Percentiles rank a stretch among this genome's conserved stretches.
Evolutionary conservation across 2,329 filamentous ascomycete genomes (phyloP).

Genomic region (Orbilia quercus): DNA sequence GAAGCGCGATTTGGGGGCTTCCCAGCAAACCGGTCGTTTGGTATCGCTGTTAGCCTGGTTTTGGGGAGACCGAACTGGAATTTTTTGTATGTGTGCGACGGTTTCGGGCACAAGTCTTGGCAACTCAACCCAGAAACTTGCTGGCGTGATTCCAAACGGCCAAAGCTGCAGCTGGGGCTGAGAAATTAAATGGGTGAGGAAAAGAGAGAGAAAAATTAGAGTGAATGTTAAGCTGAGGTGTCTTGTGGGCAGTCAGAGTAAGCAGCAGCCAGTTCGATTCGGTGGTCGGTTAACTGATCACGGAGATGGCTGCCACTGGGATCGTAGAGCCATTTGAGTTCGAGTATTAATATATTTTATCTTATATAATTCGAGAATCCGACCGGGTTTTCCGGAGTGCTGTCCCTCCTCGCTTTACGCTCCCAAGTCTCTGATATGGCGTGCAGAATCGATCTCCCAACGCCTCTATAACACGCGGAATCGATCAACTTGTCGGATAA

Average conservation of each 20-base stretch:
- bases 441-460: constrained; percentile 3
- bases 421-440: constrained; percentile 7
- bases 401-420: constrained; percentile 29
- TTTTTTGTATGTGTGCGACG: constrained; percentile 50
- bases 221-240: constrained; percentile 6
- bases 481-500: constrained; percentile 23
- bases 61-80: constrained; percentile 26
- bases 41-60: constrained; percentile 49
- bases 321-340: constrained; percentile 30
- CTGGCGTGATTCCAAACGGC: constrained; percentile 54
- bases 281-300: constrained; percentile 38
- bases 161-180: constrained; percentile 56
- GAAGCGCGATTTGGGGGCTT: constrained; percentile 49
- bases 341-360: constrained; percentile 29
- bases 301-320: constrained; percentile 31
- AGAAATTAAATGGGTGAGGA: constrained; percentile 20
- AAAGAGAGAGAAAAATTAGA: constrained; percentile 29
- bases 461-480: constrained; percentile 5
- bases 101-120: constrained; percentile 46
- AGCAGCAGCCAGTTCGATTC: constrained; percentile 13
- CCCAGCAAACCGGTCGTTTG: constrained; percentile 52
- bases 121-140: constrained; percentile 49
- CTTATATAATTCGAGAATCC: constrained; percentile 26
- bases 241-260: constrained; percentile 27
- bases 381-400: constrained; percentile 28